Conservation (phyloP, 176 grass and related monocot genomes). For the Avena insularis region DNA sequence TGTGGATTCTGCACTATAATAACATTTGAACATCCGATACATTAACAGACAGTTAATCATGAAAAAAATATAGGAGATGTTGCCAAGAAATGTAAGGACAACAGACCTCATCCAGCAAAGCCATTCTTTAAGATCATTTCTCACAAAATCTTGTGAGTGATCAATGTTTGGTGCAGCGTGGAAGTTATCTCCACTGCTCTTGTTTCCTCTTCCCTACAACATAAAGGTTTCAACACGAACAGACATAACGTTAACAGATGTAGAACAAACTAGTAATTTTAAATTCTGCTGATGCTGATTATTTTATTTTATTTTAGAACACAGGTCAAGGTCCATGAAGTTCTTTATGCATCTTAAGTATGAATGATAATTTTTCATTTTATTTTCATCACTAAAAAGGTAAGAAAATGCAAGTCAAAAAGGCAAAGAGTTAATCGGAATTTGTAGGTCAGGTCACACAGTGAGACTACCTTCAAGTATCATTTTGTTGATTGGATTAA, state of each 20-base stretch:
- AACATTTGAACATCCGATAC: constrained; percentile 17
- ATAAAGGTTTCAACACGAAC: constrained; percentile 32
- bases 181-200: constrained; percentile 98
- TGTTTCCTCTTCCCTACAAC: constrained; percentile 90
- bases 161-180: constrained; percentile 99
- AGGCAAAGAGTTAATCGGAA: not conserved
- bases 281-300: constrained; percentile 7
- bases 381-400: constrained; percentile 20
- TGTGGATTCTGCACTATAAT: constrained; percentile 11
- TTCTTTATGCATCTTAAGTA: constrained; percentile 29
- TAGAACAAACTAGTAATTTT: constrained; percentile 9
- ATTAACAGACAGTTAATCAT: constrained; percentile 17
- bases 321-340: constrained; percentile 25
- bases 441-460: constrained; percentile 11
- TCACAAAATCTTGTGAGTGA: constrained; percentile 98
- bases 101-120: constrained; percentile 84
- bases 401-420: constrained; percentile 24
- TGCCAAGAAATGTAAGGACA: constrained; percentile 32
- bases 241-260: not conserved
- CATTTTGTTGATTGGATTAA: constrained; percentile 7
- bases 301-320: not conserved
- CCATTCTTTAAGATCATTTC: constrained; percentile 93
- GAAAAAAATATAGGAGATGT: constrained; percentile 19
- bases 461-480: constrained; percentile 21
- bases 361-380: constrained; percentile 12